Evolutionary conservation across 768 basidiomycete genomes (phyloP), one percentile per base, ranked within the genome.

Genomic region (Russula earlei): DNA sequence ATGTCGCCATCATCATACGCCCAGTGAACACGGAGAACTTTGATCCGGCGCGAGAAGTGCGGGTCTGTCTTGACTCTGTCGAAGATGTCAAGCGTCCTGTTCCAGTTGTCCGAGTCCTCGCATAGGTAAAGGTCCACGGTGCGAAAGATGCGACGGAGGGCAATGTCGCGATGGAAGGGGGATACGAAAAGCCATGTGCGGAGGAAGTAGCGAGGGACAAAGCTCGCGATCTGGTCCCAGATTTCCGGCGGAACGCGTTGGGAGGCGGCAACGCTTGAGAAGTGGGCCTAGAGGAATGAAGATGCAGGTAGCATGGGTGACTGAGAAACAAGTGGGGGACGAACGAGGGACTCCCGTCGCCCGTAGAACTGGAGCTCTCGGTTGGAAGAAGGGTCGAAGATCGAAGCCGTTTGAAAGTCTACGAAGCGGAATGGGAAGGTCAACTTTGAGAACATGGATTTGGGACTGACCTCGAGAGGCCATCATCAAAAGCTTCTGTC

Each of bases 131-230:
- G 70, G 65, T 85, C 83, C 38, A 85, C 67, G 0, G 83, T 83
- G 62, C 77, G 82, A 69, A 85, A 86, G 54, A 85, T 80, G 61
- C 76, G 74, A 25, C 81, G 78, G 15, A 78, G 73, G 22, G 83
- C 83, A 38, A 86, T 83, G 58, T 81, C 78, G 37, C 81, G 73
- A 64, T 84, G 80, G 64, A 82, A 83, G 2, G 77, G 68, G 3
- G 83, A 84, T 25, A 85, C 74, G 52, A 75, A 83, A 38, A 85
- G 75, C 83, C 82, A 86, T 15, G 76, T 77, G n/a, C 84, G 78
- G 29, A 86, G 77, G 65, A 84, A 77, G 60, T 81, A 79, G 15
- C 83, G 77, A 7, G 84, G 82, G 40, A 79, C 81, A 59, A 78
- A 75, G 49, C 71, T 67, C 6, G 83, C 83, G 41, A 86, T 81